Conservation (phyloP, 257 asterid genomes). For the Nicotiana undulata region DNA sequence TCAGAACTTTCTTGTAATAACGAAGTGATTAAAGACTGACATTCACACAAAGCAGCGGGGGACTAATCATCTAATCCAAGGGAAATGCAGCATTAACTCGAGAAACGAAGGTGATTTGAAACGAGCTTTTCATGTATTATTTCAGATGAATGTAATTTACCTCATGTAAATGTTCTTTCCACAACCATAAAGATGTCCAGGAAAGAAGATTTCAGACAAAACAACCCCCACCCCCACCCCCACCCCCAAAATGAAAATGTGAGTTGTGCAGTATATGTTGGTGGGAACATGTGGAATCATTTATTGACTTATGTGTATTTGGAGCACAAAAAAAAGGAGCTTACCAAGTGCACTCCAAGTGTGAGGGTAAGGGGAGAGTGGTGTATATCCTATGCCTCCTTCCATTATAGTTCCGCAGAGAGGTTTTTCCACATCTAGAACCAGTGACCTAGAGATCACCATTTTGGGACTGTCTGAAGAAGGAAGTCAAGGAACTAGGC, state of each 20-base stretch:
- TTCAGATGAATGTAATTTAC: not conserved
- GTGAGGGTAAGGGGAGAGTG: not conserved
- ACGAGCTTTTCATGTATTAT: not conserved
- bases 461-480: not conserved
- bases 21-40: not conserved
- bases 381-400: not conserved
- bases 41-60: not conserved
- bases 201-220: not conserved
- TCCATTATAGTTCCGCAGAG: not conserved
- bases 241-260: no score
- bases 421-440: not conserved
- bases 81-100: not conserved
- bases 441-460: not conserved
- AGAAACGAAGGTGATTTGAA: not conserved
- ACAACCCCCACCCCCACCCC: not conserved
- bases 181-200: not conserved
- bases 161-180: not conserved
- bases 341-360: not conserved
- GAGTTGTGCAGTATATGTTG: no score
- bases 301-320: no score
- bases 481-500: not conserved
- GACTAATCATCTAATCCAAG: not conserved
- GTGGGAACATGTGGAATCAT: no score
- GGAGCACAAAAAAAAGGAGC: no score
- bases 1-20: not conserved